phyloP scores from a whole-genome alignment of 1,284 basidiomycete genomes.

The Marasmius fiardii region DNA sequence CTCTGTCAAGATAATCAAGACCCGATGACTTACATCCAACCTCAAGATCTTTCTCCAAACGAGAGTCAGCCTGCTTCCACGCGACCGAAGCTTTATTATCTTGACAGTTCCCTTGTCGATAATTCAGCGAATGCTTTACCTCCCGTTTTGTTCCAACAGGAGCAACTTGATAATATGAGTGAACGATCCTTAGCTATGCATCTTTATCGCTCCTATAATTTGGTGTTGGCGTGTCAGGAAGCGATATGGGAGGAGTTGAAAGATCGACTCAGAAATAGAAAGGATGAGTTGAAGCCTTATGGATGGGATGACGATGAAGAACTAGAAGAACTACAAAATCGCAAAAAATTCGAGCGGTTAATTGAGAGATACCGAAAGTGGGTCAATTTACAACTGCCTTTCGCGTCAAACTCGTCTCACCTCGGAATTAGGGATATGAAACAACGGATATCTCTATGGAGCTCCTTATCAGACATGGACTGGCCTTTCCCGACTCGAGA shows the following conservation, averaged over 20 bases:
- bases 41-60: too few relatives aligned
- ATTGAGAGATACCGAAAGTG: slow-evolving; percentile 61
- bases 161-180: slow-evolving; percentile 43
- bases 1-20: neutral
- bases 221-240: slow-evolving; percentile 68
- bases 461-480: slow-evolving; percentile 55
- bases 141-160: slow-evolving; percentile 39
- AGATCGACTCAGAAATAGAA: slow-evolving; percentile 53
- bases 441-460: slow-evolving; percentile 64
- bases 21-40: neutral
- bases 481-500: slow-evolving; percentile 62
- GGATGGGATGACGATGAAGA: slow-evolving; percentile 71
- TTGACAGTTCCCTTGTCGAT: slow-evolving; percentile 32
- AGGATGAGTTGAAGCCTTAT: slow-evolving; percentile 45
- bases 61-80: neutral
- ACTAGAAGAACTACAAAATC: slow-evolving; percentile 48
- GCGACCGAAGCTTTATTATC: slow-evolving; percentile 22
- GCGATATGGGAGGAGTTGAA: slow-evolving; percentile 79
- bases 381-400: slow-evolving; percentile 19
- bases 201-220: slow-evolving; percentile 58
- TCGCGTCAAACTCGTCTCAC: slow-evolving; percentile 2
- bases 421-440: slow-evolving; percentile 58
- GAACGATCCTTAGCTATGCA: slow-evolving; percentile 70
- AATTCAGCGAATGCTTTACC: slow-evolving; percentile 35
- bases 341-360: slow-evolving; percentile 62